Evolutionary conservation across 1,139 yeast genomes (phyloP).

Genomic region (Geotrichum reessii): DNA sequence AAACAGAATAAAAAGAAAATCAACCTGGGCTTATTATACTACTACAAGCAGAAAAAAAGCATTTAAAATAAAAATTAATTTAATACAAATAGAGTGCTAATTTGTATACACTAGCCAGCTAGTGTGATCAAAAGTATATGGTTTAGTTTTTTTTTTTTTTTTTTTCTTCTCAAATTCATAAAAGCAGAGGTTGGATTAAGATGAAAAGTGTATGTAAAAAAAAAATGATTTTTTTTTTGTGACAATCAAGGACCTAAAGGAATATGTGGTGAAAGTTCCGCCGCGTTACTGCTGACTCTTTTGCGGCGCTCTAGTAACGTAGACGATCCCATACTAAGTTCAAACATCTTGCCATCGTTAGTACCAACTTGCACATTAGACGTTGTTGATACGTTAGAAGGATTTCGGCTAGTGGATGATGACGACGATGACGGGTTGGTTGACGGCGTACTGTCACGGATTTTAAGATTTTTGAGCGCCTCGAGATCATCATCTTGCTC

Average conservation of each 20-base stretch:
- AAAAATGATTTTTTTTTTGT: not conserved
- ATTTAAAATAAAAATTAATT: too few species aligned
- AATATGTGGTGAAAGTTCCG: not conserved
- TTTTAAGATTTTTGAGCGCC: conserved; percentile 8
- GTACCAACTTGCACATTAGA: not conserved
- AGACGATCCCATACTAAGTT: conserved; percentile 17
- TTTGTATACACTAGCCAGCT: too few species aligned
- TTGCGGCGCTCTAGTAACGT: conserved; percentile 19
- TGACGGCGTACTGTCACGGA: not conserved
- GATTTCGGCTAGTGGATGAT: not conserved
- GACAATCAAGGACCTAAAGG: not conserved
- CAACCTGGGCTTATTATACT: too few species aligned
- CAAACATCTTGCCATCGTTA: conserved; percentile 12
- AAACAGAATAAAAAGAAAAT: too few species aligned
- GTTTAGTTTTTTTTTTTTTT: too few species aligned
- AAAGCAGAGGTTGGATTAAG: too few species aligned
- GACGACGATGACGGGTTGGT: not conserved
- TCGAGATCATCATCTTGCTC: conserved; percentile 11
- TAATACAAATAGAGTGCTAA: too few species aligned
- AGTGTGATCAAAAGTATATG: too few species aligned
- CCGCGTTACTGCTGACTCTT: conserved; percentile 5
- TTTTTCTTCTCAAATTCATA: too few species aligned
- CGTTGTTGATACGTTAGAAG: not conserved
- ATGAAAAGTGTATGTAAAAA: too few species aligned
- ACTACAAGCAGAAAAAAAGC: too few species aligned